These are phyloP conservation scores for Glycine soja DNA, from an alignment of 306 rosid genomes.

Conservation along the genomic window DNA sequence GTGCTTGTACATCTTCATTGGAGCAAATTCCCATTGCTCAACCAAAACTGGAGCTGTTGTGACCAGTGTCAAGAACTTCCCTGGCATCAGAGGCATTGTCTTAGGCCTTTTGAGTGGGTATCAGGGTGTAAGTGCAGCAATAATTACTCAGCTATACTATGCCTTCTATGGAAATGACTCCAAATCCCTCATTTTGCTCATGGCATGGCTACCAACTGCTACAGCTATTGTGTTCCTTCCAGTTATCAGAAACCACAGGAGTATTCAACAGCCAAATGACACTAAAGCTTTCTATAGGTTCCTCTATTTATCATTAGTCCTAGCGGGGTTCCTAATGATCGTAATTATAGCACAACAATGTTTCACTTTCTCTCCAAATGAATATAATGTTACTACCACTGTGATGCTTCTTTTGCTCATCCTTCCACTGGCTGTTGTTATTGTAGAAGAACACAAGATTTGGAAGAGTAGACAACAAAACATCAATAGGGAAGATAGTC, in stretches of 20 bases:
- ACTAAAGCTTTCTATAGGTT: conserved; percentile 61
- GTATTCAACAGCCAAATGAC: conserved; percentile 51
- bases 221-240: conserved; percentile 54
- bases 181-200: conserved; percentile 59
- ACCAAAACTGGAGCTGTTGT: conserved; percentile 52
- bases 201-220: conserved; percentile 77
- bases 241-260: conserved; percentile 47
- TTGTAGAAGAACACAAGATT: conserved; percentile 54
- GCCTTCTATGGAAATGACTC: conserved; percentile 65
- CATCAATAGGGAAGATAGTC: neutral
- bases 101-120: conserved; percentile 52
- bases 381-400: conserved; percentile 50
- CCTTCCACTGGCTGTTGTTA: conserved; percentile 59
- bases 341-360: conserved; percentile 57
- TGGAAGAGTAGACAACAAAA: conserved; percentile 43
- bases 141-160: conserved; percentile 53
- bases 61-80: conserved; percentile 54
- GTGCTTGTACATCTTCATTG: conserved; percentile 48
- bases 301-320: conserved; percentile 58
- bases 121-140: conserved; percentile 47
- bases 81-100: conserved; percentile 51
- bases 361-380: conserved; percentile 44
- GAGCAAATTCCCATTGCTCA: conserved; percentile 51
- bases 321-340: conserved; percentile 63
- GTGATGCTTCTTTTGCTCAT: conserved; percentile 57